Base-by-base conservation (phyloP, 306 rosid species). In the Acacia melanoxylon region DNA sequence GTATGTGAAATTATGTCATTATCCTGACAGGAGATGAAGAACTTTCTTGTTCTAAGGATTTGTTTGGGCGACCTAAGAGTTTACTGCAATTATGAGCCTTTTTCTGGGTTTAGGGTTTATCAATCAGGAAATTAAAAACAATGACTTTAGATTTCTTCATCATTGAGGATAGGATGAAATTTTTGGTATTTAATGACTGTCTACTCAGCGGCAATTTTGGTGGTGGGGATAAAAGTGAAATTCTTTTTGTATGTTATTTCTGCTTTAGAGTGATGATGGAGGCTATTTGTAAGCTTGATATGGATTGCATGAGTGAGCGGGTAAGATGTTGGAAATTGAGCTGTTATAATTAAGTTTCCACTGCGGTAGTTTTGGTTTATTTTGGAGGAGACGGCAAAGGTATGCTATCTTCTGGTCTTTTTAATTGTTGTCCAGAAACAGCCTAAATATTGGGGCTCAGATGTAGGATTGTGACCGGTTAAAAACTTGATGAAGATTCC, bases 401-500 rank as follows among this genome's bases (percentile, higher is more conserved):
- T 46, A 52, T 25, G 46, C 16, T 48, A 49, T 73, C 27, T 19
- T 11, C 2, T 29, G 24, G 5, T 49, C 49, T 44, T n/a, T 74
- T 35, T 33, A 22, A 35, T 7, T 67, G 75, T 67, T 35, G 52
- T 35, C 52, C 35, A 24, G 31, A 67, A 52, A 22, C 31, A 56
- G n/a, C 49, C 13, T 5, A 54, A 51, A 75, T 68, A 17, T 58
- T 56, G 41, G 59, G 76, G 48, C 48, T 27, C 52, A 27, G 66
- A 35, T 40, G 49, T 58, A 77, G 58, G 3, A 80, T 76, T 46
- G 45, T 62, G 68, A 62, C 58, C 46, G 12, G 72, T 68, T 71
- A 58, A 75, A 67, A 54, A 41, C 51, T 44, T 52, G 27, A 76
- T 71, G 88, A 91, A 87, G 90, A 85, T 80, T 52, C 82, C 58